Conservation (phyloP, 106 monocot genomes). For the Allium cepa region DNA sequence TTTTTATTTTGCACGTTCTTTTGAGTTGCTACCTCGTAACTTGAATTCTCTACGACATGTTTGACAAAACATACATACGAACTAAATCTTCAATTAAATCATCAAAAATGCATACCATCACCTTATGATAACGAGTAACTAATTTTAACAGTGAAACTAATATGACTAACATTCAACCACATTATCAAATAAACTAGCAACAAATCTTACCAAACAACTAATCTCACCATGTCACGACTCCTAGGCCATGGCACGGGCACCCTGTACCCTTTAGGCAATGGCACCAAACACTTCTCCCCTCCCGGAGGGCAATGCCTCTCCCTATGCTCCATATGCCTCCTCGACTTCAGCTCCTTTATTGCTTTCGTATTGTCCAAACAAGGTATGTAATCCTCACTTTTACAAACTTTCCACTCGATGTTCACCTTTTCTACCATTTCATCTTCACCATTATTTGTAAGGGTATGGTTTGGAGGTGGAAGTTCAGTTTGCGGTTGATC, state of each 20-base stretch:
- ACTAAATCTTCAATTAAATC: too few species aligned
- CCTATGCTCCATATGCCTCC: slow-evolving; percentile 83
- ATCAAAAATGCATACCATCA: too few species aligned
- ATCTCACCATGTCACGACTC: slow-evolving; percentile 92
- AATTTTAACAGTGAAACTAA: too few species aligned
- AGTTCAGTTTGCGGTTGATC: background rate
- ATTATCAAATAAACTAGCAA: background rate
- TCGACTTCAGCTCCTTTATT: slow-evolving; percentile 77
- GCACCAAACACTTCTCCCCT: slow-evolving; percentile 53
- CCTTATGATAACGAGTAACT: too few species aligned
- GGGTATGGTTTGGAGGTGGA: background rate
- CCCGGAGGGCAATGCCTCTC: slow-evolving; percentile 82
- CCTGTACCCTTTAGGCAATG: slow-evolving; percentile 60
- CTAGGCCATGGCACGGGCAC: slow-evolving; percentile 70
- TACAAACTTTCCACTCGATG: slow-evolving; percentile 41
- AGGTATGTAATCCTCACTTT: slow-evolving; percentile 66
- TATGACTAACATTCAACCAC: too few species aligned
- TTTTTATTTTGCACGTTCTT: too few species aligned
- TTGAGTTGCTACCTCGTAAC: too few species aligned
- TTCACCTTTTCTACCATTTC: slow-evolving; percentile 7
- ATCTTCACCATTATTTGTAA: slow-evolving; percentile 1
- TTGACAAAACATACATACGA: too few species aligned
- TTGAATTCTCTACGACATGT: too few species aligned
- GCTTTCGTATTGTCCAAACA: slow-evolving; percentile 86
- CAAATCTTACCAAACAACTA: slow-evolving; percentile 35